Evolutionary conservation across 176 grass and related monocot genomes (phyloP), one percentile per base, ranked within the genome.

Genomic region (Zizania latifolia): DNA sequence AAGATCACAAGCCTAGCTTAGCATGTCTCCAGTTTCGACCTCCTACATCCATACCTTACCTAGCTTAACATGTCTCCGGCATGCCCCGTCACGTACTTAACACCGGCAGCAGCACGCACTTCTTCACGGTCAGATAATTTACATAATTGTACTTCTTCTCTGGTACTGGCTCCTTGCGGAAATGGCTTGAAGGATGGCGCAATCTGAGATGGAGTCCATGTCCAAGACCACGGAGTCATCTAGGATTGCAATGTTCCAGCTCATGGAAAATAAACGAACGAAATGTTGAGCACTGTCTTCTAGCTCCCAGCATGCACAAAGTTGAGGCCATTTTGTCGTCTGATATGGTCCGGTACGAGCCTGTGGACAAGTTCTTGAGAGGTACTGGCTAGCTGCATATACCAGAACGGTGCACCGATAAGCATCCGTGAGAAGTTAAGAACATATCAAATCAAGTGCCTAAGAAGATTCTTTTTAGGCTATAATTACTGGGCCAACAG

Each of bases 331-430:
- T 54, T 84, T 85, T 93, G 94, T 59, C 94, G 85, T 60, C 86
- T 90, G 28, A 91, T 51, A 77, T 97, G 90, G 11, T 97, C 94
- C 1, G 94, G 90, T 2, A 91, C 64, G 28, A 97, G 81, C 90
- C 85, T 91, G 70, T 34, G 81, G 73, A 93, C 72, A 35, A 97
- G 88, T 24, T 97, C 94, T 0, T 83, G 90, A 36, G 86, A 91
- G 13, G 88, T 85, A 2, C 54, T 2, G 1, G n/a, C 54, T 5
- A 93, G 80, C 94, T 97, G 94, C 77, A 84, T 10, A 84, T 10
- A 73, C 6, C 41, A 63, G 40, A 82, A 51, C 40, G n/a, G 28
- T 12, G 6, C 1, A 73, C 5, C 17, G 13, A 78, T 92, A n/a
- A 92, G 78, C 79, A 81, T 53, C 48, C 48, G 22, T 13, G 36